Base-by-base conservation (phyloP, 345 rosid genomes). In the Melaleuca quinquenervia region DNA sequence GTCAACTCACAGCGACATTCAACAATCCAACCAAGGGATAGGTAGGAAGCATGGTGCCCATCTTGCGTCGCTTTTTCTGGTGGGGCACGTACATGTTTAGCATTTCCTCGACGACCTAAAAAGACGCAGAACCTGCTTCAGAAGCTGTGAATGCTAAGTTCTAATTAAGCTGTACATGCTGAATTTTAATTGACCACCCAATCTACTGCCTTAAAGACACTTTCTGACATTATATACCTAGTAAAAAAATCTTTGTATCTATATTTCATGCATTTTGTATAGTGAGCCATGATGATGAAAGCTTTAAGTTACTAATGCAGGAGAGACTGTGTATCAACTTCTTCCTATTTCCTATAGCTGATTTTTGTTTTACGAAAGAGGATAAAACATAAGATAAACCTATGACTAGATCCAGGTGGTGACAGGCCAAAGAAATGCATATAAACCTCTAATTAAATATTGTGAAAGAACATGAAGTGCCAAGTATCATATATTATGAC, bases 1-100 rank as follows among this genome's bases (percentile, higher is more conserved):
- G 84, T 75, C 53, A 83, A 93, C 99, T 95, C 91, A 96, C 99
- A 89, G 97, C 98, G 82, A 95, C 91, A 91, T 95, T 95, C 86
- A 94, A 87, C 86, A 96, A 89, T 84, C 95, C 98, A 85, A 92
- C 88, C 87, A 88, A 88, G n/a, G 98, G 99, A 54, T 88, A 85
- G 41, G 90, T 89, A 24, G 89, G 85, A 87, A 93, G 87, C 82
- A 86, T 45, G 49, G 83, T 84, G 85, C 86, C 91, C 84, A 90
- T 45, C 86, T 58, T 92, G 86, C 75, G 85, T 84, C 85, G 84
- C 41, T 44, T 87, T 85, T 50, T 87, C 54, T n/a, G 55, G 14
- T 29, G 6, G 7, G 22, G 11, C n/a, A 50, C 45, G 6, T 50
- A 50, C 56, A 1, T 0, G 13, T 50, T 21, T 21, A 54, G 85